Percentiles rank a stretch among this genome's conserved stretches.
These are phyloP conservation scores for Podochytrium sp. DNA, from an alignment of 192 early-diverging fungal species.

Conservation along the genomic window DNA sequence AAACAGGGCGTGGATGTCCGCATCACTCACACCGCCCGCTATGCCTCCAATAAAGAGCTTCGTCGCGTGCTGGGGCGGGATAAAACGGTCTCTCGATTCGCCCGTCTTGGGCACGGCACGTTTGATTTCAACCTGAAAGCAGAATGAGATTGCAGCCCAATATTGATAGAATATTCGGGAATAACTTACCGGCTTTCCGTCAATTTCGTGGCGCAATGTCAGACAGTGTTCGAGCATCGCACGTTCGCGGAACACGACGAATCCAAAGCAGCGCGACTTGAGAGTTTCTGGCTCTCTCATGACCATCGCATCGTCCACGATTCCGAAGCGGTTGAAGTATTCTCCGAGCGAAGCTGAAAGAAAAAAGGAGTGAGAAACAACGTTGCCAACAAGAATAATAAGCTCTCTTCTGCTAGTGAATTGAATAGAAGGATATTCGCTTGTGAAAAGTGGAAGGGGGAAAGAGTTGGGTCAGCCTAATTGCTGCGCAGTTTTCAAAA, in stretches of 20 bases:
- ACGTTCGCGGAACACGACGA: constrained; percentile 3
- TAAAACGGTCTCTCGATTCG: neutral
- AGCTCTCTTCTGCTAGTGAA: no score
- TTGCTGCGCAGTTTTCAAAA: neutral
- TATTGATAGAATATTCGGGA: neutral
- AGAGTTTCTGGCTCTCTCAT: constrained; percentile 8
- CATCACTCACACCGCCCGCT: constrained; percentile 15
- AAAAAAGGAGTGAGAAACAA: neutral
- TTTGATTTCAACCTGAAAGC: neutral
- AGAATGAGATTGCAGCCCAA: neutral
- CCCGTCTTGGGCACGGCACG: neutral
- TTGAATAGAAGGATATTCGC: neutral
- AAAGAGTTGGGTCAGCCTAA: neutral
- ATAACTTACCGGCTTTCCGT: constrained; percentile 1
- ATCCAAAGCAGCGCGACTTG: constrained; percentile 20
- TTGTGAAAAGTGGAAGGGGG: neutral
- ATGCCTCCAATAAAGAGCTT: constrained; percentile 32
- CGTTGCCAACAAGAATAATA: neutral
- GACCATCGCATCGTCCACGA: constrained; percentile 2
- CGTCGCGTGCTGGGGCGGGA: neutral
- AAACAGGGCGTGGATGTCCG: neutral
- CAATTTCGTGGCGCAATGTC: neutral
- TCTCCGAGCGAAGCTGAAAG: neutral
- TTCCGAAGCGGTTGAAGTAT: constrained; percentile 1
- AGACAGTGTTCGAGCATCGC: neutral